These are phyloP conservation scores for Leptoxyphium fumago DNA, from an alignment of 2,329 filamentous ascomycete genomes.

Conservation along the genomic window DNA sequence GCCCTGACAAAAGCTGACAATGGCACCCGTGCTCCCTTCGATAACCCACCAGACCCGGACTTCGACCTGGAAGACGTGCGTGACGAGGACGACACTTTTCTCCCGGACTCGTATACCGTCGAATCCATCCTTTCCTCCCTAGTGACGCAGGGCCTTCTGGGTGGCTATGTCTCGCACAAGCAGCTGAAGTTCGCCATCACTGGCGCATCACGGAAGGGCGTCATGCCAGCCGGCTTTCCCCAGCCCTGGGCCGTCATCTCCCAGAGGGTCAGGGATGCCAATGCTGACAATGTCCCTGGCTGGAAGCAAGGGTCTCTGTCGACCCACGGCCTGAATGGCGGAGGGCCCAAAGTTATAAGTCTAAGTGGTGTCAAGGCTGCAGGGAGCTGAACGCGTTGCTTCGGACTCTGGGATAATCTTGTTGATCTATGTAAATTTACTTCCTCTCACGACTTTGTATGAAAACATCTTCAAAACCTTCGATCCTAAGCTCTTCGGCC, in stretches of 20 bases:
- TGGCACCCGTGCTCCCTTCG: not conserved
- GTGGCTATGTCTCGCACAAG: conserved; percentile 69
- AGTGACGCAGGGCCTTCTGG: conserved; percentile 64
- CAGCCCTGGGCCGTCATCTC: conserved; percentile 54
- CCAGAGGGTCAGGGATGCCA: conserved; percentile 39
- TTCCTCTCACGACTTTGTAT: no score
- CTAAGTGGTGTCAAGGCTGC: not conserved
- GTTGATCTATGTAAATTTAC: not conserved
- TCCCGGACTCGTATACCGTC: conserved; percentile 47
- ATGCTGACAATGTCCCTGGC: conserved; percentile 47
- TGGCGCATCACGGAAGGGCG: conserved; percentile 44
- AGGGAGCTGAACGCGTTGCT: not conserved
- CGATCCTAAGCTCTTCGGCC: no score
- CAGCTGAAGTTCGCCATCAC: conserved; percentile 68
- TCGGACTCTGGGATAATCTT: not conserved
- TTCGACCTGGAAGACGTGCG: conserved; percentile 1
- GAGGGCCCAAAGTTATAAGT: not conserved
- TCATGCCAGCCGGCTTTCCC: conserved; percentile 61
- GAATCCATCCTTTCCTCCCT: conserved; percentile 65
- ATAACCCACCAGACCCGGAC: conserved; percentile 3
- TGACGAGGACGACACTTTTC: conserved; percentile 9
- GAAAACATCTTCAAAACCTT: no score
- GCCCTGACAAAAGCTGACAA: not conserved
- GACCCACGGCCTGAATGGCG: conserved; percentile 7
- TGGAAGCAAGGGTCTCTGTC: conserved; percentile 44